phyloP scores from a whole-genome alignment of 1,284 basidiomycete species.

The Chondrostereum purpureum region DNA sequence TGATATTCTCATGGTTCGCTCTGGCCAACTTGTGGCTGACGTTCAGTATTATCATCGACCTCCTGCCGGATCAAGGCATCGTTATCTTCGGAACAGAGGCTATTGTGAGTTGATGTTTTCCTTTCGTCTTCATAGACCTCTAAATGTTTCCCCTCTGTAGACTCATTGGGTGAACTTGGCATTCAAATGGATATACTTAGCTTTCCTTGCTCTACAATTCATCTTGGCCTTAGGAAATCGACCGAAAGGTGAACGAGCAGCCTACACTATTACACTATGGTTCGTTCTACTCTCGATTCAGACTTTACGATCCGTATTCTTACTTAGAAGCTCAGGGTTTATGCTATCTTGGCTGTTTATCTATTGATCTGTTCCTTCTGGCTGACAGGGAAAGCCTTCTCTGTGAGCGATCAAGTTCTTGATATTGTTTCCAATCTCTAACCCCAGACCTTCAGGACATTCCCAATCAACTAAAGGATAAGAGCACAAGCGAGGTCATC shows the following conservation, averaged over 20 bases:
- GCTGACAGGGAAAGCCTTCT: conserved; percentile 74
- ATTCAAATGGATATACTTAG: conserved; percentile 84
- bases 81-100: conserved; percentile 63
- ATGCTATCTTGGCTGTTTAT: conserved; percentile 73
- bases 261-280: conserved; percentile 81
- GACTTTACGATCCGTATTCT: conserved; percentile 2
- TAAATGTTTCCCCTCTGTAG: conserved; percentile 28
- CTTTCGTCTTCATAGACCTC: neutral
- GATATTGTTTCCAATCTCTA: conserved; percentile 2
- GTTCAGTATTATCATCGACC: conserved; percentile 92
- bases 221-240: conserved; percentile 93
- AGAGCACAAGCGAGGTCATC: conserved; percentile 39
- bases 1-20: conserved; percentile 89
- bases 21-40: conserved; percentile 94
- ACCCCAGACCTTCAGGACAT: conserved; percentile 40
- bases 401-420: conserved; percentile 34
- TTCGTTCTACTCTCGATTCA: conserved; percentile 21
- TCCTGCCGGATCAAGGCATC: conserved; percentile 63
- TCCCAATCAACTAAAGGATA: conserved; percentile 42
- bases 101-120: conserved; percentile 42
- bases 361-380: conserved; percentile 81
- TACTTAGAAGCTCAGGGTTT: conserved; percentile 49
- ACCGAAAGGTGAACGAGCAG: conserved; percentile 86
- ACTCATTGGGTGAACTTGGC: conserved; percentile 88
- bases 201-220: conserved; percentile 83